Evolutionary conservation across 1,284 basidiomycete species (phyloP).

Genomic region (Malassezia obtusa): DNA sequence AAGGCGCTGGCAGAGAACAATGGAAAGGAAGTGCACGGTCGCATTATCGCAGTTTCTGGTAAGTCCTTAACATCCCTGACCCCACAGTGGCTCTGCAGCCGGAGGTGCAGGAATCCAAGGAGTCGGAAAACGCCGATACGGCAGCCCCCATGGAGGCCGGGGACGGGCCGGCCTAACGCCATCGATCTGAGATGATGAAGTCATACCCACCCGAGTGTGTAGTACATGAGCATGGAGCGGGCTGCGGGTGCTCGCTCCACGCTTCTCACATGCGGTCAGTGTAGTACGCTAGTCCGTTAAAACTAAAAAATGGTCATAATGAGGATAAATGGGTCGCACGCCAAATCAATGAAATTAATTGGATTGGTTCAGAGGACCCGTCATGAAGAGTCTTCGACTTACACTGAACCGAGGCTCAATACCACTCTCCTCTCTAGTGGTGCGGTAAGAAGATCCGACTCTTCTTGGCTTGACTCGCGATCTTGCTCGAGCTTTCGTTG

Average conservation of each 20-base stretch:
- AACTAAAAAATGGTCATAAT: no score
- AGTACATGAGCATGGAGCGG: neutral
- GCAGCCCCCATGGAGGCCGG: neutral
- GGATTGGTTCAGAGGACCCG: no score
- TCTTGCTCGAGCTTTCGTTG: no score
- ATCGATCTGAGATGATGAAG: neutral
- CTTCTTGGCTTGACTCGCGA: no score
- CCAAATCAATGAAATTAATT: no score
- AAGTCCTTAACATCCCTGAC: neutral
- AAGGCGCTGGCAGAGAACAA: conserved; percentile 6
- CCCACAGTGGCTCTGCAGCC: conserved; percentile 1
- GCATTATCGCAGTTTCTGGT: neutral
- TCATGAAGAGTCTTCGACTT: no score
- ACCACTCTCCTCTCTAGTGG: no score
- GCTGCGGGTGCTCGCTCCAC: neutral
- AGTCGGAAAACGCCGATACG: neutral
- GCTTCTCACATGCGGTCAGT: neutral
- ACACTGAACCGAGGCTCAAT: no score
- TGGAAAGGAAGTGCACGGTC: conserved; percentile 3
- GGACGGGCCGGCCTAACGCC: neutral
- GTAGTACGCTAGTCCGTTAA: no score
- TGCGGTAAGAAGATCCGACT: no score
- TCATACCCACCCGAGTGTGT: neutral
- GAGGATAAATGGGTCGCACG: no score
- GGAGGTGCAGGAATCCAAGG: neutral